Conservation (phyloP, 805 yeast species). For the Saccharomycopsis amapae region DNA sequence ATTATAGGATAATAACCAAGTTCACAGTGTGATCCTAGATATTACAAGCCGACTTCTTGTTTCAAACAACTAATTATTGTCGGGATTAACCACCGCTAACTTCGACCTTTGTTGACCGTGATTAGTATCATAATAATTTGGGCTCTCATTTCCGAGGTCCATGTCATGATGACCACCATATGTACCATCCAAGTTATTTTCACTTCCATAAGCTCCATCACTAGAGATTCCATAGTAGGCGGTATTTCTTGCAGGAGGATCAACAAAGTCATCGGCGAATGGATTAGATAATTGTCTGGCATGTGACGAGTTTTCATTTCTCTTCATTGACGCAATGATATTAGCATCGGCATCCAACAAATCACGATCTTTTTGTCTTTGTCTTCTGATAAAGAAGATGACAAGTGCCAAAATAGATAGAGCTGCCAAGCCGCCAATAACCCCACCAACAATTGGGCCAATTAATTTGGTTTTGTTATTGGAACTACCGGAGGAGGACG, state of each 20-base stretch:
- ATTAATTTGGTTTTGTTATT: conserved; percentile 17
- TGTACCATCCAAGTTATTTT: neutral
- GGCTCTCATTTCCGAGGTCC: conserved; percentile 6
- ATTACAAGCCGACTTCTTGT: too few relatives aligned
- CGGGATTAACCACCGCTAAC: conserved; percentile 20
- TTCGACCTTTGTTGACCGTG: conserved; percentile 3
- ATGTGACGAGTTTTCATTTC: conserved; percentile 14
- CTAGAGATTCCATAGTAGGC: conserved; percentile 1
- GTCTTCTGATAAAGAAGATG: conserved; percentile 20
- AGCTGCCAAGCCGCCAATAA: conserved; percentile 22
- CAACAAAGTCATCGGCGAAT: conserved; percentile 21
- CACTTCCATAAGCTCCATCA: neutral
- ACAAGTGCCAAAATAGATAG: conserved; percentile 17
- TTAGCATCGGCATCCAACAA: conserved; percentile 23
- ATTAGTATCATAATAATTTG: conserved; percentile 4
- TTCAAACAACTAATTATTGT: conserved; percentile 12
- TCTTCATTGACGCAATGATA: conserved; percentile 19
- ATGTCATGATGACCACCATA: neutral
- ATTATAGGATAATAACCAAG: too few relatives aligned
- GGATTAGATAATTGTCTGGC: conserved; percentile 19
- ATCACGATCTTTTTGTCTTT: conserved; percentile 21
- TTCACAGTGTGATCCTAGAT: too few relatives aligned
- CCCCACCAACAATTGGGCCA: conserved; percentile 23
- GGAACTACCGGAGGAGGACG: conserved; percentile 5
- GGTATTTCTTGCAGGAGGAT: conserved; percentile 4